Evolutionary conservation across 2,329 filamentous ascomycete species (phyloP).

Genomic region (Epichloe glyceriae): DNA sequence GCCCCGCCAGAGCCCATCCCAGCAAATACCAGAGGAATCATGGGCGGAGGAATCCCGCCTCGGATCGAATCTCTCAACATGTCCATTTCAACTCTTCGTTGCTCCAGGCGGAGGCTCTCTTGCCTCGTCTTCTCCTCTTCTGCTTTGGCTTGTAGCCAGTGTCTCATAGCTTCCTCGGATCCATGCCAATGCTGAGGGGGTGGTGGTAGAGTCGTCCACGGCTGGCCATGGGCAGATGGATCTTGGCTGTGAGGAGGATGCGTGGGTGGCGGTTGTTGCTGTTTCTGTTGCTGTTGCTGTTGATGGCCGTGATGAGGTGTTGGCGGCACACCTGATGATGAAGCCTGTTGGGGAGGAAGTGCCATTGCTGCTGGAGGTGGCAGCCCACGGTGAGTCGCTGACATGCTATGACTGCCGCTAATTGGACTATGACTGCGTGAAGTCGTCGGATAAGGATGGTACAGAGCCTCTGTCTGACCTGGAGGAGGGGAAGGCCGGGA

Average conservation of each 20-base stretch:
- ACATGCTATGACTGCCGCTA: constrained; percentile 42
- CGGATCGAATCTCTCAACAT: constrained; percentile 57
- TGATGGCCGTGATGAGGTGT: constrained; percentile 15
- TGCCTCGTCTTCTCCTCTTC: constrained; percentile 59
- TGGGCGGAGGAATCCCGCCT: constrained; percentile 58
- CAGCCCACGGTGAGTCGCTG: constrained; percentile 55
- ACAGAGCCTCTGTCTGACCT: constrained; percentile 33
- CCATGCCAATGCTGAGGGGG: constrained; percentile 54
- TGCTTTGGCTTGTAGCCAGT: constrained; percentile 56
- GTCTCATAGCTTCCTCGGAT: constrained; percentile 57
- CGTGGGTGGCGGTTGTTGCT: constrained; percentile 8
- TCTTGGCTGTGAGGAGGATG: constrained; percentile 15
- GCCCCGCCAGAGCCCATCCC: constrained; percentile 51
- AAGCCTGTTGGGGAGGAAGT: constrained; percentile 35
- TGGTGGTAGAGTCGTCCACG: constrained; percentile 42
- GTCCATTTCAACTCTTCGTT: constrained; percentile 58
- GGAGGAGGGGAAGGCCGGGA: constrained; percentile 43
- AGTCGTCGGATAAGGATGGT: constrained; percentile 26
- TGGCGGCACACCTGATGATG: constrained; percentile 14
- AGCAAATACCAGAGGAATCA: constrained; percentile 64
- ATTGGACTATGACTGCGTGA: constrained; percentile 34
- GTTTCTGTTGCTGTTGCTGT: constrained; percentile 6
- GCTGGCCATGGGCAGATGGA: constrained; percentile 19
- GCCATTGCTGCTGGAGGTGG: constrained; percentile 56
- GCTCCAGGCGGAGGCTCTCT: constrained; percentile 56